Conservation (phyloP, 169 alveolate species). For the Cryptosporidium parvum region DNA sequence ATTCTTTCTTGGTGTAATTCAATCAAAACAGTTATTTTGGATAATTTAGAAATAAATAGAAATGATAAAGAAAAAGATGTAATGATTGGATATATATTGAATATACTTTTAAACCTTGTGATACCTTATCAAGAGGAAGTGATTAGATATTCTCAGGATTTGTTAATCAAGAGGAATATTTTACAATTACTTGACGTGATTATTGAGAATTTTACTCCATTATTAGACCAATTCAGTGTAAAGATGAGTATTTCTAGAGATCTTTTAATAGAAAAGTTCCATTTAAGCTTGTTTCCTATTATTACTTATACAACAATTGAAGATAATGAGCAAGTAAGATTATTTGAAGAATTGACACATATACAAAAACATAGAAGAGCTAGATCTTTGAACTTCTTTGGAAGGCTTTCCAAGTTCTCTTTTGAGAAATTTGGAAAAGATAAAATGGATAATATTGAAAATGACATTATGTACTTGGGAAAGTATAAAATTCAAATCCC, state of each 20-base stretch:
- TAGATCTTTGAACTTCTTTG: constrained; percentile 52
- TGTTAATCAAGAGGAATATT: constrained; percentile 13
- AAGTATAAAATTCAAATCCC: neutral
- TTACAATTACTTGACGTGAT: constrained; percentile 9
- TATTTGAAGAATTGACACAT: constrained; percentile 49
- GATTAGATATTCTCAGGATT: constrained; percentile 17
- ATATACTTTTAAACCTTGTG: constrained; percentile 8
- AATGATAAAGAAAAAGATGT: neutral
- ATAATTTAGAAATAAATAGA: neutral
- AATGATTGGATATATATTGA: neutral
- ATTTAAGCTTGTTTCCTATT: constrained; percentile 33
- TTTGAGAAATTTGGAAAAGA: neutral
- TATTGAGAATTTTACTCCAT: constrained; percentile 18
- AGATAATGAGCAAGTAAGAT: constrained; percentile 34
- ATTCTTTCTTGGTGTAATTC: constrained; percentile 27
- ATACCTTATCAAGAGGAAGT: constrained; percentile 38
- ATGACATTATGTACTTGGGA: neutral
- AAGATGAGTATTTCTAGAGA: constrained; percentile 6
- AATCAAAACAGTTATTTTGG: neutral
- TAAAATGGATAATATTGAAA: neutral
- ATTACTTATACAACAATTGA: constrained; percentile 7
- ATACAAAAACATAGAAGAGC: constrained; percentile 75
- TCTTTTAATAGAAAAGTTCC: constrained; percentile 30
- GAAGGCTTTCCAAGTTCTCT: constrained; percentile 39
- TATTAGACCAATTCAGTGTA: neutral